Evolutionary conservation across 495 filamentous ascomycete species (phyloP).

Genomic region (Cetradonia linearis): DNA sequence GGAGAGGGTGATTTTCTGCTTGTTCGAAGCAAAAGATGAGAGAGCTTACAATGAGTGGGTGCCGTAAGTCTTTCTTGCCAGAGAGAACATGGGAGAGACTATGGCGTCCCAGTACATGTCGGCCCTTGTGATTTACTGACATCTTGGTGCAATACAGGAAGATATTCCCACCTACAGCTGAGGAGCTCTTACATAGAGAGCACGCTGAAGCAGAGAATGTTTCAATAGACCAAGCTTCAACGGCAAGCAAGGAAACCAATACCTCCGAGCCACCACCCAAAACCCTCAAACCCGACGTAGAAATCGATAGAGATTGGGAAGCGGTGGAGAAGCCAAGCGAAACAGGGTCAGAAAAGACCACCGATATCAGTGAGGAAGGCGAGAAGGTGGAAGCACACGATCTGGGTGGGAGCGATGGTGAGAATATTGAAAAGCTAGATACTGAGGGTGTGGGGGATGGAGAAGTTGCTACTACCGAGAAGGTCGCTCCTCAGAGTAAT

Average conservation of each 20-base stretch:
- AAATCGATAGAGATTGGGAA: slow-evolving; percentile 35
- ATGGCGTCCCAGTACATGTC: neutral
- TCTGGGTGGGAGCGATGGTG: slow-evolving; percentile 14
- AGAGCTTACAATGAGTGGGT: slow-evolving; percentile 54
- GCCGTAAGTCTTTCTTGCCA: slow-evolving; percentile 49
- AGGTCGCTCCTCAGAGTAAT: neutral
- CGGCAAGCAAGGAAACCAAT: slow-evolving; percentile 23
- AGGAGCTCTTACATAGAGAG: slow-evolving; percentile 20
- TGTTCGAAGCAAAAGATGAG: slow-evolving; percentile 68
- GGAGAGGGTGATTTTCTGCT: slow-evolving; percentile 70
- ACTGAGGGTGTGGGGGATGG: neutral
- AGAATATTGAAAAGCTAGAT: slow-evolving; percentile 15
- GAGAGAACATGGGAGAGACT: neutral
- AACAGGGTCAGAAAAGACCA: slow-evolving; percentile 3
- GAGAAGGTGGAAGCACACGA: slow-evolving; percentile 13
- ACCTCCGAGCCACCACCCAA: slow-evolving; percentile 27
- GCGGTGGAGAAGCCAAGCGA: slow-evolving; percentile 29
- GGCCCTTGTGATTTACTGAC: neutral
- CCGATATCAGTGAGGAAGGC: slow-evolving; percentile 15
- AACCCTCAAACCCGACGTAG: slow-evolving; percentile 26
- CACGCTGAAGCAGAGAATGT: slow-evolving; percentile 13
- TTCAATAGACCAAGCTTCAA: slow-evolving; percentile 24
- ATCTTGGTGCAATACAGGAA: slow-evolving; percentile 21
- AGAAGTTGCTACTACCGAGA: neutral
- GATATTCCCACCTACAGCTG: slow-evolving; percentile 31